Conservation (phyloP, 2,329 filamentous ascomycete species). For the Colletotrichum acutatum region DNA sequence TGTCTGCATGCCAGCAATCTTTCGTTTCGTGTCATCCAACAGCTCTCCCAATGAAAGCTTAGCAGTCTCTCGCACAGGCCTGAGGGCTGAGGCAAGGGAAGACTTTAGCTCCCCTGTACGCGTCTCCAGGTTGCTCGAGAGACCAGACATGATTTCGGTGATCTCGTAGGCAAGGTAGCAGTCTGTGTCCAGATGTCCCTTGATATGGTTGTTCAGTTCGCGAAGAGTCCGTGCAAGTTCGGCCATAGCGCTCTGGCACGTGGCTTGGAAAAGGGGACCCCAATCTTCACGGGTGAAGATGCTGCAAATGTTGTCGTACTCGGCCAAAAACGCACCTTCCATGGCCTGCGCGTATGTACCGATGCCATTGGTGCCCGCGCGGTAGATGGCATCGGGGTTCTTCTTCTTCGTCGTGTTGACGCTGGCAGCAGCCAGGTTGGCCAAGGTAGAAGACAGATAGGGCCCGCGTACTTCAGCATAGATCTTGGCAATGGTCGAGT, state of each 20-base stretch:
- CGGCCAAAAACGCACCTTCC: conserved; percentile 86
- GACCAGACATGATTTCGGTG: conserved; percentile 84
- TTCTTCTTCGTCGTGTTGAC: conserved; percentile 86
- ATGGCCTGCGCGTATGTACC: conserved; percentile 88
- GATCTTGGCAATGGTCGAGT: conserved; percentile 80
- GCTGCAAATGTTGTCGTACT: conserved; percentile 90
- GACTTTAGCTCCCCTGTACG: conserved; percentile 88
- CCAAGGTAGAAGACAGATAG: conserved; percentile 84
- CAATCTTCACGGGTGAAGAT: conserved; percentile 90
- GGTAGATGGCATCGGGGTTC: conserved; percentile 84
- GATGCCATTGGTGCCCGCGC: conserved; percentile 89
- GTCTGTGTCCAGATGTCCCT: conserved; percentile 85
- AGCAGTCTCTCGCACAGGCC: conserved; percentile 91
- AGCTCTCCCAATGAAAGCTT: conserved; percentile 87
- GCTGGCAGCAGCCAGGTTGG: conserved; percentile 88
- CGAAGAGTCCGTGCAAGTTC: conserved; percentile 88
- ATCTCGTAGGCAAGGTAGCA: conserved; percentile 97
- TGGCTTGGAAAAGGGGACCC: conserved; percentile 80
- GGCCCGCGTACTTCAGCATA: conserved; percentile 89
- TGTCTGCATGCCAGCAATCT: conserved; percentile 71
- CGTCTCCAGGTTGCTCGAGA: conserved; percentile 83
- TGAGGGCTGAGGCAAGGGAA: conserved; percentile 84
- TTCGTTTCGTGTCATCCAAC: conserved; percentile 83
- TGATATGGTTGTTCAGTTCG: conserved; percentile 91
- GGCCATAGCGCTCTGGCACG: conserved; percentile 80